These are phyloP conservation scores for Pseudoneurospora amorphoporcata DNA, from an alignment of 495 filamentous ascomycete species.

Conservation along the genomic window DNA sequence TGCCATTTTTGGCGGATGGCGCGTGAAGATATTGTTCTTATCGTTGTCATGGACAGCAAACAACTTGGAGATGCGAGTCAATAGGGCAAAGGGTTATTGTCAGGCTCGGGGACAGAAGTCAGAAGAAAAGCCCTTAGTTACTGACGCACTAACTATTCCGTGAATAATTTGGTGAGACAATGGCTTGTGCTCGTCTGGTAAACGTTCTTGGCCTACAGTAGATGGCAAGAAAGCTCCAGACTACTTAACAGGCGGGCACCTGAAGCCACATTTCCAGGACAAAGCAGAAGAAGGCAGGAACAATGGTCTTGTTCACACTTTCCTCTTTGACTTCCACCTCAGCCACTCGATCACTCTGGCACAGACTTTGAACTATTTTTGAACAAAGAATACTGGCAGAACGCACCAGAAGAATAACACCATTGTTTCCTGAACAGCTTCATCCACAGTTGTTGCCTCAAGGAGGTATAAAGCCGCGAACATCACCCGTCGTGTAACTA, in stretches of 20 bases:
- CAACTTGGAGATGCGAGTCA: neutral
- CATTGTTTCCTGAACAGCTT: neutral
- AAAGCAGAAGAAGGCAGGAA: neutral
- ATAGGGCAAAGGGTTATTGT: neutral
- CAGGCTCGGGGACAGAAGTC: neutral
- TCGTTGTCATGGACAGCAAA: too few species aligned
- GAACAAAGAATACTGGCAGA: neutral
- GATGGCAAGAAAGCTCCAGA: neutral
- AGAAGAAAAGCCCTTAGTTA: neutral
- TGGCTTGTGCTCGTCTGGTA: neutral
- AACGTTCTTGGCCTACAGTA: neutral
- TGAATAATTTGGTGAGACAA: too few species aligned
- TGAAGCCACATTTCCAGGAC: neutral
- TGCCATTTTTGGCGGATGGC: neutral
- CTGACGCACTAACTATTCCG: neutral
- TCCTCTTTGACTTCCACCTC: neutral
- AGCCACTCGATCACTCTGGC: neutral
- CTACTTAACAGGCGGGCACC: neutral
- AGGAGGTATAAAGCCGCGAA: neutral
- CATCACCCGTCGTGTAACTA: neutral
- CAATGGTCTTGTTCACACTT: neutral
- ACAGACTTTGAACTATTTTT: neutral
- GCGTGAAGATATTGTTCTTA: too few species aligned
- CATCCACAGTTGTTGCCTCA: too few species aligned
- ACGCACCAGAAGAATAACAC: neutral